Evolutionary conservation across 1,284 basidiomycete genomes (phyloP), one percentile per base, ranked within the genome.

Genomic region (Trametes pubescens): DNA sequence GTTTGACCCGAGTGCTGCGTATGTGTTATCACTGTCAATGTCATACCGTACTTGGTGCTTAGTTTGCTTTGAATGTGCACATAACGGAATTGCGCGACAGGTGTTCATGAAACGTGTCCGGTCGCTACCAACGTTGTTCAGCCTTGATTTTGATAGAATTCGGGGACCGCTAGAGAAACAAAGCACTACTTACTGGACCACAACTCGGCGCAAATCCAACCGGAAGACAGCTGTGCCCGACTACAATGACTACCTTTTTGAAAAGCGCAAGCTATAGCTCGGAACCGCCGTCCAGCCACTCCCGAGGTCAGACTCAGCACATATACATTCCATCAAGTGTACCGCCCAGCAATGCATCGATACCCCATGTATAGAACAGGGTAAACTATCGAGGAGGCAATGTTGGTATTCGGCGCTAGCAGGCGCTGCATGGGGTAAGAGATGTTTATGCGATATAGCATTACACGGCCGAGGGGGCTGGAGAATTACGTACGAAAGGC

Each of bases 391-490:
- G 40, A 43, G 37, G 37, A 13, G 40, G 40, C 40, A 43, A 16
- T 43, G 40, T n/a, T 16, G 16, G 18, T 7, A n/a, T 43, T 43
- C 11, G 2, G 40, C 40, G 40, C 40, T n/a, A 7, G 40, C 40
- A 16, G 18, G 4, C 14, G 14, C 10, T 18, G 14, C 22, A 26
- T 49, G 40, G 8, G 18, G 40, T 43, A 16, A n/a, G 18, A 18
- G n/a, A 35, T n/a, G 29, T 34, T n/a, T 35, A n/a, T 34, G 46
- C n/a, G 43, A 32, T 44, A 46, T 44, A 55, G 53, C 40, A 55
- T 55, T 55, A 46, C 53, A 55, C 11, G 9, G 53, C 35, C 35
- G 26, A 13, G 11, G 40, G 26, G 40, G 53, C 22, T 38, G 21
- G 18, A n/a, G 54, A 40, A 10, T 18, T 47, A 56, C 43, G 54